Conservation (phyloP, 164 flowering plant species). For the Tetracentron sinense region DNA sequence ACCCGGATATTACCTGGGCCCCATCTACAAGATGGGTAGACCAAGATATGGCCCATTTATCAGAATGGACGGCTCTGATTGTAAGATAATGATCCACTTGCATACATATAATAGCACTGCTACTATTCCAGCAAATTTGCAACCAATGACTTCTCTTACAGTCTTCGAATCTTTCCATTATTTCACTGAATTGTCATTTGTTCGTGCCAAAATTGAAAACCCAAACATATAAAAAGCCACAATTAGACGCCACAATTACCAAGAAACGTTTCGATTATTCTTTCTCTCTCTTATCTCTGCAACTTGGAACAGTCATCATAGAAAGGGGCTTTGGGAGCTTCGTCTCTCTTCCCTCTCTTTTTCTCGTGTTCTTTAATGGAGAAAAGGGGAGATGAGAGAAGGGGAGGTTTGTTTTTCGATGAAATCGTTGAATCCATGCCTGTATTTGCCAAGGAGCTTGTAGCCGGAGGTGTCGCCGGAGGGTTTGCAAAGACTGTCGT, state of each 20-base stretch:
- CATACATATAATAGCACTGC: no score
- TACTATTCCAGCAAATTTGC: no score
- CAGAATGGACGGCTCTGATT: no score
- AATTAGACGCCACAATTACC: no score
- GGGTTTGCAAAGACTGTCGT: slow-evolving; percentile 84
- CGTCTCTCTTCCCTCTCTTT: background rate
- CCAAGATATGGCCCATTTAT: no score
- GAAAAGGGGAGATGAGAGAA: slow-evolving; percentile 34
- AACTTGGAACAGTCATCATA: background rate
- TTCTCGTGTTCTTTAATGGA: slow-evolving; percentile 6
- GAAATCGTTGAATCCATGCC: slow-evolving; percentile 57
- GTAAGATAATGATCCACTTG: no score
- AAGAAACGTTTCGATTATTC: background rate
- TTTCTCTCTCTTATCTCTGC: background rate
- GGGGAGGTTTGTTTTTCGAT: slow-evolving; percentile 22
- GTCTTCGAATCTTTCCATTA: background rate
- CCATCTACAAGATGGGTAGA: no score
- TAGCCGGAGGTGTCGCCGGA: slow-evolving; percentile 96
- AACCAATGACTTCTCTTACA: background rate
- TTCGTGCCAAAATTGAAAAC: background rate
- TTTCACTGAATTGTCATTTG: background rate
- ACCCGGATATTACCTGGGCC: no score
- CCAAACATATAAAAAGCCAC: no score
- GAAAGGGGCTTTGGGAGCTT: background rate
- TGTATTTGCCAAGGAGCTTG: slow-evolving; percentile 69